Evolutionary conservation across 2,329 filamentous ascomycete genomes (phyloP).

Genomic region (Fusarium ramigenum): DNA sequence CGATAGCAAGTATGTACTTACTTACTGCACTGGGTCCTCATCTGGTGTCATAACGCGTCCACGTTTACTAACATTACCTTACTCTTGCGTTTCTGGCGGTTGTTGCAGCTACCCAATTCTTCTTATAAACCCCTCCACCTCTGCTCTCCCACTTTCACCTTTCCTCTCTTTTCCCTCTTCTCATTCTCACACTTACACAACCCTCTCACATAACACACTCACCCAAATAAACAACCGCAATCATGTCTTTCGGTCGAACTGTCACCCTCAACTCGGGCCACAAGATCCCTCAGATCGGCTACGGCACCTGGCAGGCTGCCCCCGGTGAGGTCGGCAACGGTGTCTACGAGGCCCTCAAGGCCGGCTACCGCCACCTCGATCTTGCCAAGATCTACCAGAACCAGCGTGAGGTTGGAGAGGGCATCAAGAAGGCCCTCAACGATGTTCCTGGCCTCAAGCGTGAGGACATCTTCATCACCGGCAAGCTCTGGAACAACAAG

Average conservation of each 20-base stretch:
- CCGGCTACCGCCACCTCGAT: constrained; percentile 71
- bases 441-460: constrained; percentile 63
- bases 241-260: constrained; percentile 65
- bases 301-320: constrained; percentile 74
- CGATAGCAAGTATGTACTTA: not conserved
- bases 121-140: constrained; percentile 19
- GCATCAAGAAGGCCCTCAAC: constrained; percentile 58
- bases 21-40: not conserved
- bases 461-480: constrained; percentile 69
- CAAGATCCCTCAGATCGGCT: constrained; percentile 69
- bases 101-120: not conserved
- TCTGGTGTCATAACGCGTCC: constrained; percentile 6
- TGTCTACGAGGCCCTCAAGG: constrained; percentile 70
- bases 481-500: constrained; percentile 71
- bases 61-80: not conserved
- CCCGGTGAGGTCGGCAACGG: constrained; percentile 71
- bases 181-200: not conserved
- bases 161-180: not conserved
- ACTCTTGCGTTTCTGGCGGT: not conserved
- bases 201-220: not conserved
- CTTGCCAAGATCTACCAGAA: constrained; percentile 69
- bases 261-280: constrained; percentile 71
- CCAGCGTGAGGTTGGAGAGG: constrained; percentile 66
- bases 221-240: constrained; percentile 15
- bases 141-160: not conserved